phyloP scores from a whole-genome alignment of 2,329 filamentous ascomycete species.

The Xylaria sp. region DNA sequence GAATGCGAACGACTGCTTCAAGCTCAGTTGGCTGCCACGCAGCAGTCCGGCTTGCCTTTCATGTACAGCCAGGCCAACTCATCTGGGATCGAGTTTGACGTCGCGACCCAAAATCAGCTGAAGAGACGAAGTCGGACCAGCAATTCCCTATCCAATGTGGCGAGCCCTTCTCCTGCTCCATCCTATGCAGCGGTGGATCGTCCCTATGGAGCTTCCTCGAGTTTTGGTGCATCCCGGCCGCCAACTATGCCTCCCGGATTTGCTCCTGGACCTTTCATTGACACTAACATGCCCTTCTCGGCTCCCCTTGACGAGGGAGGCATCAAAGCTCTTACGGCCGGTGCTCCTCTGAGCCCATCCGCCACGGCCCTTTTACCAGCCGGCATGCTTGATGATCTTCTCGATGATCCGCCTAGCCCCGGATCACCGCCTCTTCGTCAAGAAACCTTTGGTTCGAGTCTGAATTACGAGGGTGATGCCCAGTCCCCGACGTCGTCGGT shows the following conservation, averaged over 20 bases:
- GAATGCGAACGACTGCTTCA: slow-evolving; percentile 43
- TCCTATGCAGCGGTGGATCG: slow-evolving; percentile 38
- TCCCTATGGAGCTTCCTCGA: slow-evolving; percentile 13
- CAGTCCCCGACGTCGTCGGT: slow-evolving; percentile 58
- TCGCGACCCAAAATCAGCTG: slow-evolving; percentile 36
- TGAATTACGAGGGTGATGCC: slow-evolving; percentile 41
- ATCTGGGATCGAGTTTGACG: slow-evolving; percentile 45
- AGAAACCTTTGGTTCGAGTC: slow-evolving; percentile 35
- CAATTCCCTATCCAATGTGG: slow-evolving; percentile 41
- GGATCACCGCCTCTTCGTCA: slow-evolving; percentile 29
- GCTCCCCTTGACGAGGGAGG: slow-evolving; percentile 55
- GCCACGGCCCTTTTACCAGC: slow-evolving; percentile 70
- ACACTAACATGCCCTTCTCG: slow-evolving; percentile 39
- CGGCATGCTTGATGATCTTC: slow-evolving; percentile 53
- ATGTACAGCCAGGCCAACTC: slow-evolving; percentile 42
- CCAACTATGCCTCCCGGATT: slow-evolving; percentile 44
- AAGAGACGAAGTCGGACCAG: slow-evolving; percentile 46
- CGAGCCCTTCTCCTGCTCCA: slow-evolving; percentile 39
- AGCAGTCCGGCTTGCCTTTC: slow-evolving; percentile 40
- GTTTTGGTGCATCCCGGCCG: slow-evolving; percentile 33
- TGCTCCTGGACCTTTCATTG: slow-evolving; percentile 49
- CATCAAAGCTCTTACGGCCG: slow-evolving; percentile 53
- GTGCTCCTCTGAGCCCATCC: slow-evolving; percentile 70
- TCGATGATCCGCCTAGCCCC: slow-evolving; percentile 52
- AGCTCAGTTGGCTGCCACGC: slow-evolving; percentile 41